A percentile compares a stretch with the other conserved stretches of the same genome.
Conservation (phyloP, 768 basidiomycete genomes). For the Botryobasidium botryosum region DNA sequence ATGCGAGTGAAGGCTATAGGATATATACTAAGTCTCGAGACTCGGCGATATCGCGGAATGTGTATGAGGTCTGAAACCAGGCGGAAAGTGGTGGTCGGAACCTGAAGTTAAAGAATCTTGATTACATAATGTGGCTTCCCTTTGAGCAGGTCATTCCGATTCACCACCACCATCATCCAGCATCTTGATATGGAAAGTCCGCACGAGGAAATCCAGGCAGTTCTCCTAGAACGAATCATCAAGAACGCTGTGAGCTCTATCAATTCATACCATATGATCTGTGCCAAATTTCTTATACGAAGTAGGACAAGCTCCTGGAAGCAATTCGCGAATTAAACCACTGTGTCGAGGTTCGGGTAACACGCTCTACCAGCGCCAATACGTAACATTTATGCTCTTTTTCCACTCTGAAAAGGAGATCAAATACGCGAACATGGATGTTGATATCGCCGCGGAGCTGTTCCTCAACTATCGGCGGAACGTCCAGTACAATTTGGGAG, state of each 20-base stretch:
- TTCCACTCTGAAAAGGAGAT: conserved; percentile 34
- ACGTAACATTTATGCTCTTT: no score
- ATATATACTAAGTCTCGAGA: no score
- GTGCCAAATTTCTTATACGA: neutral
- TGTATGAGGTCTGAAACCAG: no score
- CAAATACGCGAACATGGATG: conserved; percentile 53
- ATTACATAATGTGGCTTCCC: no score
- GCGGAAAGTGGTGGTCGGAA: no score
- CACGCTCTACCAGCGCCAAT: no score
- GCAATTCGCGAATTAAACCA: conserved; percentile 78
- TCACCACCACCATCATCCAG: no score
- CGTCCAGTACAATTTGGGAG: conserved; percentile 80
- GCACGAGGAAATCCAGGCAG: conserved; percentile 81
- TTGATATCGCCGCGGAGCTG: conserved; percentile 69
- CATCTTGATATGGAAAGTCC: conserved; percentile 99
- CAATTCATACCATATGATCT: neutral
- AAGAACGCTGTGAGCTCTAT: conserved; percentile 59
- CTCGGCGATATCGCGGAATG: no score
- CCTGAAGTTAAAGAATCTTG: no score
- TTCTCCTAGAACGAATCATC: conserved; percentile 75
- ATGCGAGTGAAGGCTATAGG: no score
- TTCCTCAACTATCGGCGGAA: conserved; percentile 82
- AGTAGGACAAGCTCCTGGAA: conserved; percentile 83
- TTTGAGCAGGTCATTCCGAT: no score
- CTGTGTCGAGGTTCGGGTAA: conserved; percentile 63